Conservation (phyloP, 192 early-diverging fungal species). For the Coemansia sp. region DNA sequence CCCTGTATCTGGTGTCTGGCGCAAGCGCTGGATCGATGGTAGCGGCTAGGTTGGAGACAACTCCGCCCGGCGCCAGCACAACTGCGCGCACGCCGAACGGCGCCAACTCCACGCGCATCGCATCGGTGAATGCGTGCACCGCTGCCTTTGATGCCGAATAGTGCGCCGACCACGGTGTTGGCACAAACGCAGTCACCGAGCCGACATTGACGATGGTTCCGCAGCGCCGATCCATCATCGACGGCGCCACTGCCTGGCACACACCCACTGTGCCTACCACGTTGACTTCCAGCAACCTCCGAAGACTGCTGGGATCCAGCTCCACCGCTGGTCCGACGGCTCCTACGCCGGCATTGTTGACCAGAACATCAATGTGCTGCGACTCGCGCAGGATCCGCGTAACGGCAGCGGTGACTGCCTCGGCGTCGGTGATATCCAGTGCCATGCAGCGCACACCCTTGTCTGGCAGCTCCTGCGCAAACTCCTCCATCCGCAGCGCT, state of each 20-base stretch:
- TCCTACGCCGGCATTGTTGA: constrained; percentile 72
- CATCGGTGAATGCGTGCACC: constrained; percentile 62
- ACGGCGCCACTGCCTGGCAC: constrained; percentile 57
- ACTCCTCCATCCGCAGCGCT: not conserved
- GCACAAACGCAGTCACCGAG: constrained; percentile 62
- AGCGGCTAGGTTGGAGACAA: constrained; percentile 67
- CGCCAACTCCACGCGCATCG: constrained; percentile 62
- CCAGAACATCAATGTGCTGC: constrained; percentile 59
- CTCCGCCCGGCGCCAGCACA: constrained; percentile 64
- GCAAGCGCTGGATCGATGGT: constrained; percentile 42
- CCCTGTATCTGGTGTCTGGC: constrained; percentile 43
- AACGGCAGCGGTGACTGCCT: constrained; percentile 17
- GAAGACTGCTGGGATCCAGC: constrained; percentile 34
- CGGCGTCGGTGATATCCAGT: constrained; percentile 26
- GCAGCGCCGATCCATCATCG: constrained; percentile 58
- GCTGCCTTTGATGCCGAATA: constrained; percentile 68
- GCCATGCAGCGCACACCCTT: constrained; percentile 6
- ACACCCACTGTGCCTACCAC: constrained; percentile 59
- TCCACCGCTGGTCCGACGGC: constrained; percentile 56
- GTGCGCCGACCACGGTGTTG: constrained; percentile 65
- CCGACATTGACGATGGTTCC: constrained; percentile 71
- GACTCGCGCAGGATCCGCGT: constrained; percentile 12
- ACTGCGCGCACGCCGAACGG: constrained; percentile 64
- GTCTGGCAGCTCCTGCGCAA: not conserved
- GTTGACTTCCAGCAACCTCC: constrained; percentile 60